Base-by-base conservation (phyloP, 495 filamentous ascomycete species). In the Penicillium ochrochloron region DNA sequence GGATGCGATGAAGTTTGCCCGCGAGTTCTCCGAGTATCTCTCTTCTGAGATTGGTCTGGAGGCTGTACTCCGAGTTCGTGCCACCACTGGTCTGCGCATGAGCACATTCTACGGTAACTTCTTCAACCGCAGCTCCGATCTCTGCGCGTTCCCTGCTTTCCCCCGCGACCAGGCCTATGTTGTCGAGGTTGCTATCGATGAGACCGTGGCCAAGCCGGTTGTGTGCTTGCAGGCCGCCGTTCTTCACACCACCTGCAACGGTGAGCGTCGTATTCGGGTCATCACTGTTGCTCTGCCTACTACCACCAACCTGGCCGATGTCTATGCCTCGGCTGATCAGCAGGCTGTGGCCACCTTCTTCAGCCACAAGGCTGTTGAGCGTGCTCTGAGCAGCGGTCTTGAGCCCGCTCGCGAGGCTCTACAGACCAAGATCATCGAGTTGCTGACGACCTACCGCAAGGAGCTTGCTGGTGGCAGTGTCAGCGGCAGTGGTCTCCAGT, bases 21-120 rank as follows among this genome's bases (percentile, higher is more conserved):
- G 88, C 21, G 96, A 99, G 68, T 99, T 98, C 74, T 97, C 93
- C 69, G 94, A 97, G 64, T 97, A 94, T 71, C 82, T 99, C 27
- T 97, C 93, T 5, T 88, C 93, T 1, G 95, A 99, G 73, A 97
- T 99, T 70, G 96, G 94, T 0, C 82, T 99, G 53, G 95, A 99
- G 78, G 95, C 95, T 41, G 95, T 99, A 53, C 90, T 99, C 58
- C 90, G 95, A 64, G 96, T 99, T 7, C 86, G 95, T 64, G 94
- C 94, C 27, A 97, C 96, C 11, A 97, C 94, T 12, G 95, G 95
- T 52, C 80, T 99, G 54, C 89, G 95, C 35, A 98, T 98, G 92
- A 96, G 85, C 80, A 92, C 94, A 0, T 99, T 99, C 82, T 99
- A 98, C 77, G 95, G 95, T 64, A 99, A 99, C 78, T 99, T 99